Conservation (phyloP, 441 rosid genomes). For the Corymbia citriodora region DNA sequence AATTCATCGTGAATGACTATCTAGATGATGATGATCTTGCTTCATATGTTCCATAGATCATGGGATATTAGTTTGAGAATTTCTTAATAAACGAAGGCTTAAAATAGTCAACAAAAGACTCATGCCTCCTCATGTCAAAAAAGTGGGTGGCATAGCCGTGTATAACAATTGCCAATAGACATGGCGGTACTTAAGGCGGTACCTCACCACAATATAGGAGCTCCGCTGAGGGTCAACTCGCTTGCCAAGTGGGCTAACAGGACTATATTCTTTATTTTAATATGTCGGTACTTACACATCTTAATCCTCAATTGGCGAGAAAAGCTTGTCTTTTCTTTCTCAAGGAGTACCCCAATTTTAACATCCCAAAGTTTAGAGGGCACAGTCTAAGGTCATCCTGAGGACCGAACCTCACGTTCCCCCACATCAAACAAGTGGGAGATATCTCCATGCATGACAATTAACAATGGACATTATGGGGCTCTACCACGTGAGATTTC, state of each 20-base stretch:
- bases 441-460: not conserved
- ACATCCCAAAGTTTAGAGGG: fast-evolving
- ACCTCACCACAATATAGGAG: no score
- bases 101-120: not conserved
- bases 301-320: fast-evolving
- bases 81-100: not conserved
- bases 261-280: fast-evolving
- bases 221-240: fast-evolving
- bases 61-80: no score
- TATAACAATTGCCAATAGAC: not conserved
- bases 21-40: no score
- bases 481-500: not conserved
- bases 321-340: fast-evolving
- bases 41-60: no score
- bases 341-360: fast-evolving
- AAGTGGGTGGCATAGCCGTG: not conserved
- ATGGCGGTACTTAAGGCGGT: not conserved
- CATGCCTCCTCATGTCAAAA: fast-evolving
- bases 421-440: not conserved
- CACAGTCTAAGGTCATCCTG: fast-evolving
- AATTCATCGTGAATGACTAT: no score
- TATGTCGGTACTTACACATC: fast-evolving
- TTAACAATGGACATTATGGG: not conserved
- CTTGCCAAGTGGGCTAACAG: fast-evolving
- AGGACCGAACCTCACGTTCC: fast-evolving